Base-by-base conservation (phyloP, 2,329 filamentous ascomycete species). In the Fusarium sacchari region DNA sequence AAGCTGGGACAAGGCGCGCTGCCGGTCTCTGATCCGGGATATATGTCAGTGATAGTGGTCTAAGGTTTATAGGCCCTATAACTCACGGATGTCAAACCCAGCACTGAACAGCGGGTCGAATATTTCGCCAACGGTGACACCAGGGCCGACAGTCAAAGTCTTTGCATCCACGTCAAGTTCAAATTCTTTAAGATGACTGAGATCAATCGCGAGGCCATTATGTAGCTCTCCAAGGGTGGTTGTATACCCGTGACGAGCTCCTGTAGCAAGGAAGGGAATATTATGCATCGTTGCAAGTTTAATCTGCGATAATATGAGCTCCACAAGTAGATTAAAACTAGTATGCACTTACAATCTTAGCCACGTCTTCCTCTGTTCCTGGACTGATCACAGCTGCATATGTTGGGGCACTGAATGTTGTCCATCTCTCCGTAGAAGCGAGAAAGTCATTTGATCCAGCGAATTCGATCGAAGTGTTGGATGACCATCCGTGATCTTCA, bases 61-160 rank as follows among this genome's bases (percentile, higher is more conserved):
- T 32, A 3, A 17, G 0, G 3, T 2, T 32, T 1, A 3, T 11
- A 14, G 12, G 47, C 0, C 14, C 0, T 24, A 0, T 8, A 1
- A 34, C 47, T 50, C 8, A 50, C 47, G 47, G 14, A 50, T 50
- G 9, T 34, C 30, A 11, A 50, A 50, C 0, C 47, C 30, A 1
- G 47, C 30, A 0, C 1, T 24, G 2, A 50, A 50, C 5, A 50
- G 0, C 0, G 47, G 47, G 4, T 50, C 47, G 3, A 50, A 34
- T 36, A 50, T 34, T 0, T 34, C 47, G 6, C 47, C 47, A 5
- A 50, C 47, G 3, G 47, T 34, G 0, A 50, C 30, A 6, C 47
- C 47, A 4, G 47, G 30, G 1, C 47, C 47, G 1, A 50, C 30
- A 24, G 30, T 24, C 11, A 50, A 3, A 20, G 47, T 20, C 4